Conservation (phyloP, 257 asterid genomes). For the Solanum appendiculatum region DNA sequence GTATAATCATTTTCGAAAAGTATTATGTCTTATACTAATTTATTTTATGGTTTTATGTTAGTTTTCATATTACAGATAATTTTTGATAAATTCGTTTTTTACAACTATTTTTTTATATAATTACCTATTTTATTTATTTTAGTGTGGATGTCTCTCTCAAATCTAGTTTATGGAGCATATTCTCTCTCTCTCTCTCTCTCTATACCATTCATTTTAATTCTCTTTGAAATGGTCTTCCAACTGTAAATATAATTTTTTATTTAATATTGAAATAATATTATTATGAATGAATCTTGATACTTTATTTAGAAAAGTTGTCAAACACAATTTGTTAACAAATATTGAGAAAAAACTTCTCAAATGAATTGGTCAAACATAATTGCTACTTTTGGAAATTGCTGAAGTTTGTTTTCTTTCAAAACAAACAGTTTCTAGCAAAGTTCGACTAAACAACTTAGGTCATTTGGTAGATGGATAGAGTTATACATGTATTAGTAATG, state of each 20-base stretch:
- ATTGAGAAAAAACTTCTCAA: neutral
- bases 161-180: no score
- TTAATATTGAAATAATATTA: neutral
- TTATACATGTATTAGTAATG: no score
- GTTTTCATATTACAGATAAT: neutral
- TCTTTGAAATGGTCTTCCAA: no score
- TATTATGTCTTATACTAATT: neutral
- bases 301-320: neutral
- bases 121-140: no score
- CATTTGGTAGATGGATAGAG: no score
- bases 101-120: no score
- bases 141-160: neutral
- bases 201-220: no score
- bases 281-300: neutral
- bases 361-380: neutral
- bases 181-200: no score
- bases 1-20: neutral
- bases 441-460: no score
- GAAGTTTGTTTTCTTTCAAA: neutral
- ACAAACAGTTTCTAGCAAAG: neutral
- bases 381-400: neutral
- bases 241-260: neutral
- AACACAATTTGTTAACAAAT: neutral
- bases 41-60: neutral
- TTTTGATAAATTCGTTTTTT: neutral